Evolutionary conservation across 2,329 filamentous ascomycete species (phyloP), one percentile per base, ranked within the genome.

Genomic region (Arthrinium phaeospermum): DNA sequence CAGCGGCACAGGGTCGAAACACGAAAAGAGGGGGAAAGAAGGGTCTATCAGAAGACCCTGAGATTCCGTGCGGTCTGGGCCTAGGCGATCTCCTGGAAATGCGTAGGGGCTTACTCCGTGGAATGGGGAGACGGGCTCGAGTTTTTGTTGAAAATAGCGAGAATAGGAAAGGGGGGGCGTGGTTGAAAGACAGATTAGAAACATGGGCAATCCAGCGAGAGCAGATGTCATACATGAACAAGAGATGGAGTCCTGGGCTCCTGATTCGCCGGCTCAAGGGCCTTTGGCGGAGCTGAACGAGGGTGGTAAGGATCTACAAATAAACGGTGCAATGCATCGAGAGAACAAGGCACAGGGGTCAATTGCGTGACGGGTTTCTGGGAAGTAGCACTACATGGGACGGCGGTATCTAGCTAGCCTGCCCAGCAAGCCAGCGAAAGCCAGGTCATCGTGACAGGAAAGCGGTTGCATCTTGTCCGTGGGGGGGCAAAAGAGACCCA

Each of bases 211-310:
- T 64, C 53, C 53, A 57, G 46, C 47, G 67, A 30, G 67, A 68
- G 67, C 46, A 68, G 67, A 68, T 68, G 67, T 68, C 67, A 68
- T 68, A 68, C 46, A 47, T 46, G 67, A 68, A 49, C 67, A 68
- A 27, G 44, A 46, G 37, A 47, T 47, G 67, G 67, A 68, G 67
- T 49, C 44, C 16, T 34, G 30, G 67, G 34, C 44, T 8, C 30
- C 14, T 68, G 44, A 68, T 68, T 47, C 44, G 67, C 67, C 67
- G 67, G 44, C 24, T 12, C 67, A 37, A 30, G 44, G 46, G 22
- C 45, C 37, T 30, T 49, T 22, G 46, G 67, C 67, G 67, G 67
- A 68, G 24, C 67, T 68, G 67, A 68, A 47, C 67, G 44, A 47
- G 44, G 27, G 67, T 47, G 67, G 67, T 49, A 68, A 68, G 44